Evolutionary conservation across 768 basidiomycete species (phyloP).

Genomic region (Fomitopsis serialis): DNA sequence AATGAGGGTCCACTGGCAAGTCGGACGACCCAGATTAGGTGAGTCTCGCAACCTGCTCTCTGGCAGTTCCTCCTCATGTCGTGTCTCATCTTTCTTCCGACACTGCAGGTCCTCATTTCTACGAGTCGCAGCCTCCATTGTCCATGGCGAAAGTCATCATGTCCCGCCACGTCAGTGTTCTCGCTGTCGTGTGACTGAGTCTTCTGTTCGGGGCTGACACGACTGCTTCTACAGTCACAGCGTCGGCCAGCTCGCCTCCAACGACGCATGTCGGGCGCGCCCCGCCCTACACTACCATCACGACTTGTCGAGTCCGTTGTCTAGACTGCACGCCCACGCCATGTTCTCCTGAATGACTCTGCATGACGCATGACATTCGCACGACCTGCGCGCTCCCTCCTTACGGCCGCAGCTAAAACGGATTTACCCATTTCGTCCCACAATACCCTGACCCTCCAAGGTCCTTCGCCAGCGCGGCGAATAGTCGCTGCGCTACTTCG

Average conservation of each 20-base stretch:
- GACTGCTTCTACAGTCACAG: slow-evolving; percentile 11
- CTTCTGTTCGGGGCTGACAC: neutral
- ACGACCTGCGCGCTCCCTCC: neutral
- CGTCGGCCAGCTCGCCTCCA: slow-evolving; percentile 16
- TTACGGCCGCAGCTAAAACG: neutral
- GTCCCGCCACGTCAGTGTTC: slow-evolving; percentile 24
- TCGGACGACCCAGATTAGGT: slow-evolving; percentile 14
- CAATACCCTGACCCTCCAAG: neutral
- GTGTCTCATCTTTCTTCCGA: neutral
- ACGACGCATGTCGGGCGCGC: slow-evolving; percentile 18
- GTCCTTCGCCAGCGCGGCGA: neutral
- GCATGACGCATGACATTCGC: neutral
- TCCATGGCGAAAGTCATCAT: slow-evolving; percentile 29
- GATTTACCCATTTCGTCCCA: neutral
- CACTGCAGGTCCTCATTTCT: slow-evolving; percentile 13
- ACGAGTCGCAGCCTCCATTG: slow-evolving; percentile 21
- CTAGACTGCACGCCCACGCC: slow-evolving; percentile 1
- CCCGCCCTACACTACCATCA: slow-evolving; percentile 17
- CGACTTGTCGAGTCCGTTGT: slow-evolving; percentile 17
- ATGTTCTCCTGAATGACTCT: neutral
- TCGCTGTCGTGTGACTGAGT: slow-evolving; percentile 6
- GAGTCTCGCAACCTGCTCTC: neutral
- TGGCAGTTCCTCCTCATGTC: neutral
- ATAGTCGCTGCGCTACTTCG: neutral
- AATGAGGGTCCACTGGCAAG: slow-evolving; percentile 23